A percentile compares a stretch with the other conserved stretches of the same genome.
Evolutionary conservation across 2,329 filamentous ascomycete species (phyloP).

Genomic region (Aspergillus sp.): DNA sequence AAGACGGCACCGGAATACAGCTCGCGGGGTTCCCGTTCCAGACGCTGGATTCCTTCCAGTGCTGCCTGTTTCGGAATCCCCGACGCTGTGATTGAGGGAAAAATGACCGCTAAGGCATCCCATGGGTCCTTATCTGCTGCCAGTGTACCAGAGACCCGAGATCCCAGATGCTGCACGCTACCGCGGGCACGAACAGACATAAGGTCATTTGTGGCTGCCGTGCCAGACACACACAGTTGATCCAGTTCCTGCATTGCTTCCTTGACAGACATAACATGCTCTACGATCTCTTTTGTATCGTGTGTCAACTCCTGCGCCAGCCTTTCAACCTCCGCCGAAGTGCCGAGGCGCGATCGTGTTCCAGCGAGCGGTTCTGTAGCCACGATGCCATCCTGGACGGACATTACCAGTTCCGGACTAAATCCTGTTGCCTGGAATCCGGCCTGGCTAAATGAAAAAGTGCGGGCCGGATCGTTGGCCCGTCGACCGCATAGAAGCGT

Average conservation of each 20-base stretch:
- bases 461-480: slow-evolving; percentile 14
- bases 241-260: slow-evolving; percentile 10
- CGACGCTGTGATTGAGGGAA: slow-evolving; percentile 16
- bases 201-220: slow-evolving; percentile 11
- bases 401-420: slow-evolving; percentile 18
- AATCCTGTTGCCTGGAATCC: slow-evolving; percentile 18
- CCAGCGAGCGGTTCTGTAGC: slow-evolving; percentile 17
- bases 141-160: slow-evolving; percentile 10
- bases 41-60: slow-evolving; percentile 10
- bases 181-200: slow-evolving; percentile 13
- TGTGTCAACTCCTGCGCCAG: slow-evolving; percentile 6
- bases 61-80: slow-evolving; percentile 13
- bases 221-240: slow-evolving; percentile 5
- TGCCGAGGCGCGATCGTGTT: slow-evolving; percentile 5
- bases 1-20: slow-evolving; percentile 18
- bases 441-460: slow-evolving; percentile 12
- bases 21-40: slow-evolving; percentile 12
- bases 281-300: slow-evolving; percentile 16
- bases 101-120: slow-evolving; percentile 12
- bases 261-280: slow-evolving; percentile 16
- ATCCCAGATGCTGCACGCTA: slow-evolving; percentile 16
- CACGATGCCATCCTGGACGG: slow-evolving; percentile 10
- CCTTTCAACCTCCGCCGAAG: not conserved
- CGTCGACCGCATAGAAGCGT: slow-evolving; percentile 15
- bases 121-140: slow-evolving; percentile 9